Conservation (phyloP, 306 rosid genomes). For the Glycyrrhiza uralensis region DNA sequence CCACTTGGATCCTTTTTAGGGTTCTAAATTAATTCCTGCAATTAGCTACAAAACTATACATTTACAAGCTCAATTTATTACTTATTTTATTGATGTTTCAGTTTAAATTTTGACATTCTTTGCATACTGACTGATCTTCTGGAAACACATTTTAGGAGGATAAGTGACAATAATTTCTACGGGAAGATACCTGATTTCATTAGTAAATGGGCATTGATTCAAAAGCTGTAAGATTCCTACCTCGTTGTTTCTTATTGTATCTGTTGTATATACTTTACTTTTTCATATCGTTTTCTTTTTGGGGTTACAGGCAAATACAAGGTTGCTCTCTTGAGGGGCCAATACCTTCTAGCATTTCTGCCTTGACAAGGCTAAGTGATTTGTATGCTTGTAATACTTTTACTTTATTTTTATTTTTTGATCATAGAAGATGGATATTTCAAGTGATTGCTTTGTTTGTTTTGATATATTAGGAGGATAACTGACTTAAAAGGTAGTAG, state of each 20-base stretch:
- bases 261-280: background rate
- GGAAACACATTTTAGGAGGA: conserved; percentile 60
- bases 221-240: conserved; percentile 65
- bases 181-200: conserved; percentile 86
- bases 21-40: background rate
- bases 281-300: background rate
- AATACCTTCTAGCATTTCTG: conserved; percentile 71
- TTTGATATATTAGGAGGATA: conserved; percentile 69
- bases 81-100: background rate
- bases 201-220: conserved; percentile 54
- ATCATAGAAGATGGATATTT: conserved; percentile 20
- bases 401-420: background rate
- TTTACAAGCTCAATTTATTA: background rate
- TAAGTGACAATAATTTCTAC: conserved; percentile 66
- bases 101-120: conserved; percentile 7
- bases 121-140: conserved; percentile 22
- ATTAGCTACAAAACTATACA: background rate
- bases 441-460: conserved; percentile 23
- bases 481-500: conserved; percentile 56
- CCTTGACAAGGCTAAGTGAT: conserved; percentile 61
- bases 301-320: conserved; percentile 58
- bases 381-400: conserved; percentile 55
- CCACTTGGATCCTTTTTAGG: background rate
- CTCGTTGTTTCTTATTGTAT: conserved; percentile 14
- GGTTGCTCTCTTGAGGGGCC: conserved; percentile 91